Percentiles rank a stretch among this genome's conserved stretches.
phyloP scores from a whole-genome alignment of 345 rosid species.

The Gossypium anomalum region DNA sequence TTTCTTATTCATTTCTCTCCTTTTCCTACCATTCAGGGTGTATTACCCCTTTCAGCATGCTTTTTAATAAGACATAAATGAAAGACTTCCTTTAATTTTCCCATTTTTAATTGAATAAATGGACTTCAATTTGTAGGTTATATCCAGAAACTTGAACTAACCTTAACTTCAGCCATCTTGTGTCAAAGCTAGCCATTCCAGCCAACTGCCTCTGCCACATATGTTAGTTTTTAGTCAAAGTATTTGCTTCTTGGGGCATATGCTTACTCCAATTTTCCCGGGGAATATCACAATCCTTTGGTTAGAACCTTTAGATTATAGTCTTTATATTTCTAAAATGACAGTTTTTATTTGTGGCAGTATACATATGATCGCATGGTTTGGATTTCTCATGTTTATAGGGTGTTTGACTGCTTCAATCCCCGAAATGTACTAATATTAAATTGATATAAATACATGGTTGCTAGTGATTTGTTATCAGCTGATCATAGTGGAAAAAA shows the following conservation, averaged over 20 bases:
- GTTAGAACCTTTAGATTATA: not conserved
- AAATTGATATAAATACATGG: not conserved
- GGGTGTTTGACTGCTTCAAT: not conserved
- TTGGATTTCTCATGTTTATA: not conserved
- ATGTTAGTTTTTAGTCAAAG: not conserved
- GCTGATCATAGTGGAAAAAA: not conserved
- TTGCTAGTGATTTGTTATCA: not conserved
- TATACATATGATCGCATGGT: too few species aligned
- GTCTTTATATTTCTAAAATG: not conserved
- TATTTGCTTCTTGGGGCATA: not conserved
- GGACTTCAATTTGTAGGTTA: conserved; percentile 26
- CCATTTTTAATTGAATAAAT: not conserved
- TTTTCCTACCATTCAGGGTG: not conserved
- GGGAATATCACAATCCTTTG: not conserved
- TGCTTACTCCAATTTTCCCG: not conserved
- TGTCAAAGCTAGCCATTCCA: not conserved
- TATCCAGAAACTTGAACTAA: conserved; percentile 13
- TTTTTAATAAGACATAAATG: not conserved
- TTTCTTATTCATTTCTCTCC: not conserved
- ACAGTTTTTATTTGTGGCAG: too few species aligned
- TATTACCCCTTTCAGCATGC: not conserved
- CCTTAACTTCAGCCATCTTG: not conserved
- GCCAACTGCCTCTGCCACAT: not conserved
- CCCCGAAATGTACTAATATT: not conserved
- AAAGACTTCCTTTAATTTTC: not conserved